Percentiles rank a stretch among this genome's conserved stretches.
phyloP scores from a whole-genome alignment of 164 flowering plant genomes.

The Magnolia kwangsiensis region DNA sequence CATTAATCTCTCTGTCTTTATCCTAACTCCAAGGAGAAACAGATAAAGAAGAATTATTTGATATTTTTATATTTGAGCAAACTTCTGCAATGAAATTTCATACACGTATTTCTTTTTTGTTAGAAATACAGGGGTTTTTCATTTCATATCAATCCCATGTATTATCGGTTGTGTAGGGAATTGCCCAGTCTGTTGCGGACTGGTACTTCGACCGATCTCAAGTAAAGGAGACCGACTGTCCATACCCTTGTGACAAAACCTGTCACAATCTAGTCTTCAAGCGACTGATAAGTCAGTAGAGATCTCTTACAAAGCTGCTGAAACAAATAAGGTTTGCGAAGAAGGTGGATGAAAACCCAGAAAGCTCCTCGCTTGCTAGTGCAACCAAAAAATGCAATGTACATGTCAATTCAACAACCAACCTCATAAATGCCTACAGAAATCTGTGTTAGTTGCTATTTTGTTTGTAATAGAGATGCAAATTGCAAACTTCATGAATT shows the following conservation, averaged over 20 bases:
- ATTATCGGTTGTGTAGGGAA: slow-evolving; percentile 39
- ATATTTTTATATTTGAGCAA: not conserved
- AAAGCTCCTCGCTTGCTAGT: not conserved
- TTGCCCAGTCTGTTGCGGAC: slow-evolving; percentile 74
- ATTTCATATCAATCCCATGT: not conserved
- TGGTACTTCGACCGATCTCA: slow-evolving; percentile 73
- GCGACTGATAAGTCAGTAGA: slow-evolving; percentile 10
- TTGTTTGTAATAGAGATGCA: too few relatives aligned
- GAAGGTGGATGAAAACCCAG: not conserved
- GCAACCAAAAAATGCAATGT: too few relatives aligned
- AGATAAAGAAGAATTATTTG: not conserved
- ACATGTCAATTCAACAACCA: too few relatives aligned
- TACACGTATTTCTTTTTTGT: not conserved
- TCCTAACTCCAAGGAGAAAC: not conserved
- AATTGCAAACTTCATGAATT: too few relatives aligned
- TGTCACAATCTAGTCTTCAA: slow-evolving; percentile 66
- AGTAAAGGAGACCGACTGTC: slow-evolving; percentile 54
- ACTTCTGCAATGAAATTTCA: not conserved
- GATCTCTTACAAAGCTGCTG: not conserved
- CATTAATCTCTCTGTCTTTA: not conserved
- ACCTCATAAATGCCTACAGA: too few relatives aligned
- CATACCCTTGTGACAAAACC: slow-evolving; percentile 73
- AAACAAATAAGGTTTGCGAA: not conserved
- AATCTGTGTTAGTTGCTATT: too few relatives aligned
- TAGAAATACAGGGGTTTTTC: not conserved